Evolutionary conservation across 352 stramenopile species (phyloP), one percentile per base, ranked within the genome.

Genomic region (Globisporangium nunn): DNA sequence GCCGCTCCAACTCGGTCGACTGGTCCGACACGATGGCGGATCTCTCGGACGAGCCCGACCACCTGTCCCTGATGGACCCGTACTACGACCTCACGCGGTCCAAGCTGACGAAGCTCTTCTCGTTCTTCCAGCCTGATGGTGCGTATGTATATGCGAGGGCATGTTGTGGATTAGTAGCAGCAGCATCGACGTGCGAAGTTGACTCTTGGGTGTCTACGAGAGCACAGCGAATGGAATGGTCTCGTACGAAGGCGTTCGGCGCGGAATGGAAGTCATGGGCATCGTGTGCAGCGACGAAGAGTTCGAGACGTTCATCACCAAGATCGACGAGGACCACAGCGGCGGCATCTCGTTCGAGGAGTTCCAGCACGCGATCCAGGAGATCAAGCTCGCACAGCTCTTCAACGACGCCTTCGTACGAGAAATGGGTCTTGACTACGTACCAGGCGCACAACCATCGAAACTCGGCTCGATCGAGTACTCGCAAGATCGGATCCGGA

Each of bases 321-420:
- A 91, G 54, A 71, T 94, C 8, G 84, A 96, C 58, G 73, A 90
- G 53, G 82, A 96, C 52, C 67, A 80, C 50, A 91, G 86, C 67
- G 83, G 83, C 28, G 75, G 80, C 31, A 95, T 96, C 60, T 84
- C 82, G 44, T 92, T 87, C 64, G 71, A 86, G 28, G 85, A 96
- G 54, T 96, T 96, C 66, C 67, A 90, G 53, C 81, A 86, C 41
- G 83, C 81, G n/a, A 84, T 96, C 30, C 86, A 95, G 46, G 85
- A 91, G 63, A 89, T 96, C 58, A 96, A 96, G 63, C 58, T 95
- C 43, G 85, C 85, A 17, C 82, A 95, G 46, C 75, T 96, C 52
- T 93, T 96, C 53, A 85, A 71, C 49, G 68, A 73, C 6, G 69
- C 77, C 17, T 83, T 87, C 60, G 46, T 91, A 5, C 52, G 37